phyloP scores from a whole-genome alignment of 306 rosid species.

The Vigna trinervia region DNA sequence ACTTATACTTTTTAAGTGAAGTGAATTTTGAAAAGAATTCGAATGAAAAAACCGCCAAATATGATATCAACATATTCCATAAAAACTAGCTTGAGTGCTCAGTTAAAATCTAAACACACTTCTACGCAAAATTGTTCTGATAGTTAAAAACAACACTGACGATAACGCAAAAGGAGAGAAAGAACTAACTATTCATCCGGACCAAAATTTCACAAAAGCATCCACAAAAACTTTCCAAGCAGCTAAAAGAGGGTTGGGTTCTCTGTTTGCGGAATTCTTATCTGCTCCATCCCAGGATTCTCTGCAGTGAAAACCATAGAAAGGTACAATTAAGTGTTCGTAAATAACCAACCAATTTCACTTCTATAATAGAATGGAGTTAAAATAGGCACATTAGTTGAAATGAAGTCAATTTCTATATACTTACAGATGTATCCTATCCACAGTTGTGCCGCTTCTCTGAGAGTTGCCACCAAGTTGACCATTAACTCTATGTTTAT shows the following conservation, averaged over 20 bases:
- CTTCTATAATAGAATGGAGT: conserved; percentile 23
- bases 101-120: no score
- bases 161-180: conserved; percentile 17
- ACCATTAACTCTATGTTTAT: conserved; percentile 48
- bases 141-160: conserved; percentile 34
- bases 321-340: conserved; percentile 37
- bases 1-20: no score
- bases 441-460: conserved; percentile 65
- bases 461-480: conserved; percentile 52
- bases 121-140: conserved; percentile 24
- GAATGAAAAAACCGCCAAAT: not conserved
- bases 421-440: conserved; percentile 91
- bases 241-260: conserved; percentile 63
- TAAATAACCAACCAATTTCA: conserved; percentile 20
- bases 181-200: conserved; percentile 56
- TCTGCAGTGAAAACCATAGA: conserved; percentile 58
- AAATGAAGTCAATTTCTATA: conserved; percentile 31
- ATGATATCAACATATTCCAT: no score
- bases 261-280: conserved; percentile 50
- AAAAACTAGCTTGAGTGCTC: no score
- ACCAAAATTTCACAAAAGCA: conserved; percentile 79
- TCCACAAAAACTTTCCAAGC: conserved; percentile 60
- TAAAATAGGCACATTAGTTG: not conserved
- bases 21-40: no score
- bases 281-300: conserved; percentile 83